Base-by-base conservation (phyloP, 805 yeast species). In the Saccharomycopsis olivae region DNA sequence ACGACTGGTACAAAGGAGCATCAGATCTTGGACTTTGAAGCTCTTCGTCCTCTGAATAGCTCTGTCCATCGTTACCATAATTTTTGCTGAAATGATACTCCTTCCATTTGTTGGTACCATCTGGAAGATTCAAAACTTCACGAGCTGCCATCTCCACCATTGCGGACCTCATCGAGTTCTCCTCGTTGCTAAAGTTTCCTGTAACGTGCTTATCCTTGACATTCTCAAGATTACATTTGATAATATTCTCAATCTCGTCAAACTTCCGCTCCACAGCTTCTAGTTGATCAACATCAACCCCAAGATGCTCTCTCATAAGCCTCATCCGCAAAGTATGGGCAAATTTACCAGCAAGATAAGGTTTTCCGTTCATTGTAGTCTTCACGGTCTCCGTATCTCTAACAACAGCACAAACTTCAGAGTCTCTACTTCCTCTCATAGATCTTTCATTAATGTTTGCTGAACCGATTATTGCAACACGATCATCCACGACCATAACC, bases 361-460 rank as follows among this genome's bases (percentile, higher is more conserved):
- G 82, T 51, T 75, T 62, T 2, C 94, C 96, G 46, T 77, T 79
- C 96, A 92, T 87, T 10, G 58, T 59, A 3, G 78, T 69, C 35
- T 62, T 59, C 4, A 87, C 64, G 47, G 78, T 69, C 47, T 79
- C 84, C 8, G 80, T 75, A 53, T 92, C 99, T 48, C 96, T 71
- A 4, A 92, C 75, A 40, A 89, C 61, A 1, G 88, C 85, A 3
- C 96, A 95, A 30, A 92, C 80, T 53, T 92, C 99, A 4, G 96
- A 87, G 55, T 92, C 99, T 56, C 98, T 70, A 16, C 69, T 67
- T 13, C 99, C 99, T 51, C 92, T 68, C 86, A 88, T 88, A 0
- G 97, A 89, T 52, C 99, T 71, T 57, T 92, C 99, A 54, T 92
- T 92, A 46, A 92, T 85, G 53, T 92, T 92, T 0, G 99, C 99